Evolutionary conservation across 371 early-diverging fungal species (phyloP).

Genomic region (Parasitella parasitica): DNA sequence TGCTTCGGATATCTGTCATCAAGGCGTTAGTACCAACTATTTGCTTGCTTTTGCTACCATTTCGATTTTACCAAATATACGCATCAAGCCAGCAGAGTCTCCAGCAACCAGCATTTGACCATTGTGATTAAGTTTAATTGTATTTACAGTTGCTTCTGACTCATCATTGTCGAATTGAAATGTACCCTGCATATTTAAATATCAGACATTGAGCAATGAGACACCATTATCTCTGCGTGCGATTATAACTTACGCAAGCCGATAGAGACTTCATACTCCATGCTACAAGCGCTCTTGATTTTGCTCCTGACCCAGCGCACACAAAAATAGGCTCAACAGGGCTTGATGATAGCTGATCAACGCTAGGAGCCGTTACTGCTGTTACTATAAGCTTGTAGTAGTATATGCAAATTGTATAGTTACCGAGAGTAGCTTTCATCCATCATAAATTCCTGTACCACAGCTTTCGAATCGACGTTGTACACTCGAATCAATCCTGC

Average conservation of each 20-base stretch:
- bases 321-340: constrained; percentile 62
- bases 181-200: constrained; percentile 30
- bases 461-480: constrained; percentile 56
- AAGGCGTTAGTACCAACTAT: not conserved
- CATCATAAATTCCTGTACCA: constrained; percentile 61
- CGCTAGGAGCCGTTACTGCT: constrained; percentile 29
- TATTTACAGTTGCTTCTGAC: constrained; percentile 42
- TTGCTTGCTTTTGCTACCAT: too few relatives aligned
- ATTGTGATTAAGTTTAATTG: constrained; percentile 64
- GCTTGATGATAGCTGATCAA: constrained; percentile 56
- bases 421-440: constrained; percentile 56
- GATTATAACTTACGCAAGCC: constrained; percentile 48
- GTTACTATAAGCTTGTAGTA: not conserved
- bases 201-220: not conserved
- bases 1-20: constrained; percentile 53
- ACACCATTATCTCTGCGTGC: too few relatives aligned
- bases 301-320: constrained; percentile 43
- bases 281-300: constrained; percentile 48
- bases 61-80: constrained; percentile 50
- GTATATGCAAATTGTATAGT: not conserved
- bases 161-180: constrained; percentile 26
- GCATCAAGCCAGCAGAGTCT: constrained; percentile 54
- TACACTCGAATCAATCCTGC: constrained; percentile 55
- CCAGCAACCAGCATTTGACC: constrained; percentile 65
- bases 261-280: constrained; percentile 66